Evolutionary conservation across 1,284 basidiomycete species (phyloP), one percentile per base, ranked within the genome.

Genomic region (Phellopilus nigrolimitatus): DNA sequence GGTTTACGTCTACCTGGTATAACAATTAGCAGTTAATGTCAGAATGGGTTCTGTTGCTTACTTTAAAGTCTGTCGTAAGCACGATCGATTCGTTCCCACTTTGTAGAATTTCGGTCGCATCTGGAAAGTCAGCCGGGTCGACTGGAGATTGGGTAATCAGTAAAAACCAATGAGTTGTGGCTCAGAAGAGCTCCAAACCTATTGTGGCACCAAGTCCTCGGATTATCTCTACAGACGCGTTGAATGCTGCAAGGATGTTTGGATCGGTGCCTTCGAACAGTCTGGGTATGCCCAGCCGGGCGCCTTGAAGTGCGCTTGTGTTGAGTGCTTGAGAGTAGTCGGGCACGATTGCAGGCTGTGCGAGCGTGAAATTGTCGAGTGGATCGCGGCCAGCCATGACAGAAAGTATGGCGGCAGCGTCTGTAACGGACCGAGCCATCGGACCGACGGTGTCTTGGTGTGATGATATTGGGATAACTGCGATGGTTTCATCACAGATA

Each of bases 391-490:
- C 76, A 7, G 71, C 69, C 46, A 78, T 75, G 6, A 66, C 61
- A 8, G 65, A 60, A 7, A 78, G 68, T 8, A 77, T 61, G 13
- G 66, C 57, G 0, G 73, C 74, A 7, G 69, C 72, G 45, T 79
- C 77, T 10, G 69, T 61, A 27, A 78, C 72, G 3, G 68, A 70
- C 36, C 76, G 68, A 28, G 68, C 65, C 65, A 79, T 74, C 0
- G 74, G 70, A 0, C 76, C 76, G 4, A 75, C 68, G 0, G 73
- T 74, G 53, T 79, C 76, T 61, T 78, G 76, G 55, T 75, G 68
- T 36, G 59, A 66, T 5, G 74, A 75, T 48, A 77, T 74, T 0
- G 76, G 76, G 22, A 78, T 69, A 17, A 78, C 75, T 76, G 51
- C 3, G 24, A 39, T n/a, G n/a, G 31, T 12, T 33, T 3, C 10